These are phyloP conservation scores for Brassica napus DNA, from an alignment of 345 rosid genomes.

Conservation along the genomic window Da-Ae NC_063439.1:9315501-9316000, in stretches of 20 bases:
- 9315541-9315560: neutral
- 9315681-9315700: conserved; percentile 25
- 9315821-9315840: conserved; percentile 14
- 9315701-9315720: conserved; percentile 24
- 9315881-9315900: neutral
- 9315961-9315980: conserved; percentile 30
- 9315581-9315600: neutral
- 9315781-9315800: conserved; percentile 23
- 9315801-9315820: conserved; percentile 2
- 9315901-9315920: neutral
- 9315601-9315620: neutral
- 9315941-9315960: conserved; percentile 20
- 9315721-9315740: conserved; percentile 21
- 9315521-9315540: neutral
- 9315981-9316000: conserved; percentile 32
- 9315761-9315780: conserved; percentile 26
- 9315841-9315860: neutral
- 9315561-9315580: neutral
- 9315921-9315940: neutral
- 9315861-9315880: neutral
- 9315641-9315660: neutral
- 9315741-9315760: conserved; percentile 28
- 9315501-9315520: neutral
- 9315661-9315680: neutral
- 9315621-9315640: conserved; percentile 28